A percentile compares a stretch with the other conserved stretches of the same genome.
These are phyloP conservation scores for Suillus fuscotomentosus DNA, from an alignment of 768 basidiomycete species.

Conservation along the genomic window DNA sequence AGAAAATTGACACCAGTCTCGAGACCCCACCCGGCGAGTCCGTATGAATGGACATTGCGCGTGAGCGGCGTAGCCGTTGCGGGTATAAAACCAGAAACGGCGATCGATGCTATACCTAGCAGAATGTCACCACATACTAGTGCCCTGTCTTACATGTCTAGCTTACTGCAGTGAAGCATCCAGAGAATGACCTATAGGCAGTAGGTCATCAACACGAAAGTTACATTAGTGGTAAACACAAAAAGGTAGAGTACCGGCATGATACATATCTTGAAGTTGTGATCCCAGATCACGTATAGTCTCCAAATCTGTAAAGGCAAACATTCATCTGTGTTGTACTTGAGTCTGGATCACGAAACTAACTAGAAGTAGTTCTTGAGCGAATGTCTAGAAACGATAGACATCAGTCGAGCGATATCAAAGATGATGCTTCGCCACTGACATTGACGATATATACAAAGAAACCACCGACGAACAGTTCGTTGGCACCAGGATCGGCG, in stretches of 20 bases:
- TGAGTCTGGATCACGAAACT: slow-evolving; percentile 2
- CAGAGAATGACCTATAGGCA: slow-evolving; percentile 15
- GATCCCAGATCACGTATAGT: slow-evolving; percentile 19
- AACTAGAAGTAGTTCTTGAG: slow-evolving; percentile 18
- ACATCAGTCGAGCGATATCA: background rate
- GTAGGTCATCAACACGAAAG: background rate
- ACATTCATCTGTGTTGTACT: background rate
- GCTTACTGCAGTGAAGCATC: slow-evolving; percentile 17
- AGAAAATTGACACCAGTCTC: slow-evolving; percentile 15
- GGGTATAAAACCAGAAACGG: slow-evolving; percentile 18
- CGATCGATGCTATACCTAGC: slow-evolving; percentile 13
- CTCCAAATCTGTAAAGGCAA: slow-evolving; percentile 22
- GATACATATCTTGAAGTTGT: slow-evolving; percentile 11
- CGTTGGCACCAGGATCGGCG: slow-evolving; percentile 3
- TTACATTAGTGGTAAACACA: background rate
- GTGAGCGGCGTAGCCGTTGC: slow-evolving; percentile 4
- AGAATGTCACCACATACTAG: too few relatives aligned
- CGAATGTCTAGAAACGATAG: slow-evolving; percentile 11
- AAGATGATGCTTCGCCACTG: background rate
- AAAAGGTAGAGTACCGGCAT: slow-evolving; percentile 14
- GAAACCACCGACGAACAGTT: slow-evolving; percentile 14
- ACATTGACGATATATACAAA: slow-evolving; percentile 15
- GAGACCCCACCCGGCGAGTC: slow-evolving; percentile 14
- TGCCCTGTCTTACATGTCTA: background rate
- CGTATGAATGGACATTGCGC: background rate